Evolutionary conservation across 2,329 filamentous ascomycete species (phyloP).

Genomic region (Aspergillus aculeatus): DNA sequence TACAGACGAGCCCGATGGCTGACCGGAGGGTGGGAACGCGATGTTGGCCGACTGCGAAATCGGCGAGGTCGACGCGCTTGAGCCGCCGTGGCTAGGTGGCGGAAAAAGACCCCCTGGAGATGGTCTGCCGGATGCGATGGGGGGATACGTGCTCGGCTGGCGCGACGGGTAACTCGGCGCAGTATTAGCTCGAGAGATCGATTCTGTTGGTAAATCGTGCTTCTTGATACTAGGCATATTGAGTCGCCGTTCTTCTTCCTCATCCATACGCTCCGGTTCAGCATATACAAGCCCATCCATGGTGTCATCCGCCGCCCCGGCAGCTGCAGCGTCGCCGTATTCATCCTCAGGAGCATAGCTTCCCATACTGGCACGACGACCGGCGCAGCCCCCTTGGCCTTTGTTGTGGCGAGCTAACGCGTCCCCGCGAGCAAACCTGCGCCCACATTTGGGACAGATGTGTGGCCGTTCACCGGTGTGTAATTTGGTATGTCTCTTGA

Average conservation of each 20-base stretch:
- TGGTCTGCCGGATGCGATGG: constrained; percentile 57
- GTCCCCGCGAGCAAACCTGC: constrained; percentile 92
- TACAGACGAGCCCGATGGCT: constrained; percentile 53
- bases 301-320: constrained; percentile 52
- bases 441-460: constrained; percentile 89
- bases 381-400: constrained; percentile 91
- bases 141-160: constrained; percentile 73
- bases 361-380: constrained; percentile 80
- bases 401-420: constrained; percentile 93
- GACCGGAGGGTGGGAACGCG: constrained; percentile 41
- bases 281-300: constrained; percentile 65
- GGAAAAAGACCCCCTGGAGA: constrained; percentile 60
- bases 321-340: constrained; percentile 47
- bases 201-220: constrained; percentile 60
- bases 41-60: constrained; percentile 44
- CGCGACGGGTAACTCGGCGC: constrained; percentile 60
- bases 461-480: constrained; percentile 96
- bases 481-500: constrained; percentile 94
- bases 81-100: constrained; percentile 56
- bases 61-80: constrained; percentile 57
- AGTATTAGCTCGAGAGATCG: constrained; percentile 43
- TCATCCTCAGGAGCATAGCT: constrained; percentile 80
- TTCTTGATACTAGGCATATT: constrained; percentile 71
- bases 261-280: constrained; percentile 51
- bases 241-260: constrained; percentile 48